Percentiles rank a stretch among this genome's conserved stretches.
phyloP scores from a whole-genome alignment of 495 filamentous ascomycete species.

The Aspergillus bertholletiae region DNA sequence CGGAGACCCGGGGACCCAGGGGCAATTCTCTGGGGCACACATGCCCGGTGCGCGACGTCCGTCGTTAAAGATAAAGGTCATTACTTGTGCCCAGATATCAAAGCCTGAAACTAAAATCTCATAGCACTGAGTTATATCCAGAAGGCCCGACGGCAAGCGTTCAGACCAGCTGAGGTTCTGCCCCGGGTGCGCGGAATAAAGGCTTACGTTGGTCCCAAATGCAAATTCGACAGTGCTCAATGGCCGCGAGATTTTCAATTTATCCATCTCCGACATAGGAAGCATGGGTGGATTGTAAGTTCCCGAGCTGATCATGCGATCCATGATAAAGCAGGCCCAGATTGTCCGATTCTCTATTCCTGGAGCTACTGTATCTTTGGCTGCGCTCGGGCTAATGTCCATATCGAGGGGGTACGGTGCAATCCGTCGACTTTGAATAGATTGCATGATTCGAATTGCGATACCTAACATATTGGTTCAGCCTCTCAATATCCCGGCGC shows the following conservation, averaged over 20 bases:
- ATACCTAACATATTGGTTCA: slow-evolving; percentile 7
- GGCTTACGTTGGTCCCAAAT: slow-evolving; percentile 12
- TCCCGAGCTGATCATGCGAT: slow-evolving; percentile 83
- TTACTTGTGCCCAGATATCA: slow-evolving; percentile 24
- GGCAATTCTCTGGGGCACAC: slow-evolving; percentile 19
- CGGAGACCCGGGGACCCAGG: slow-evolving; percentile 17
- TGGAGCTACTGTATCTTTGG: slow-evolving; percentile 8
- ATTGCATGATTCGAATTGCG: slow-evolving; percentile 20
- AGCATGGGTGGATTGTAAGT: slow-evolving; percentile 63
- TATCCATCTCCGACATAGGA: slow-evolving; percentile 17
- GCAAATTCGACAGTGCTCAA: slow-evolving; percentile 19
- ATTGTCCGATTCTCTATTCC: slow-evolving; percentile 55
- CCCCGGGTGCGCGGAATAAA: not conserved
- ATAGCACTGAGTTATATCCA: slow-evolving; percentile 19
- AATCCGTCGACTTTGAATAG: slow-evolving; percentile 14
- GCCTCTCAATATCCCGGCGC: too few relatives aligned
- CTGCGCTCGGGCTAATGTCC: not conserved
- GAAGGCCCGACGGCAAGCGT: slow-evolving; percentile 7
- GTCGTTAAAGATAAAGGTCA: slow-evolving; percentile 23
- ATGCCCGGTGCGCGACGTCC: slow-evolving; percentile 21
- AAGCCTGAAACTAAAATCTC: slow-evolving; percentile 20
- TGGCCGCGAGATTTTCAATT: slow-evolving; percentile 15
- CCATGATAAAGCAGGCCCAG: slow-evolving; percentile 90
- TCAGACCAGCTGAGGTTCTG: slow-evolving; percentile 6
- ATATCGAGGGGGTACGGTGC: slow-evolving; percentile 17